Evolutionary conservation across 768 basidiomycete genomes (phyloP).

Genomic region (Lentinula aciculospora): DNA sequence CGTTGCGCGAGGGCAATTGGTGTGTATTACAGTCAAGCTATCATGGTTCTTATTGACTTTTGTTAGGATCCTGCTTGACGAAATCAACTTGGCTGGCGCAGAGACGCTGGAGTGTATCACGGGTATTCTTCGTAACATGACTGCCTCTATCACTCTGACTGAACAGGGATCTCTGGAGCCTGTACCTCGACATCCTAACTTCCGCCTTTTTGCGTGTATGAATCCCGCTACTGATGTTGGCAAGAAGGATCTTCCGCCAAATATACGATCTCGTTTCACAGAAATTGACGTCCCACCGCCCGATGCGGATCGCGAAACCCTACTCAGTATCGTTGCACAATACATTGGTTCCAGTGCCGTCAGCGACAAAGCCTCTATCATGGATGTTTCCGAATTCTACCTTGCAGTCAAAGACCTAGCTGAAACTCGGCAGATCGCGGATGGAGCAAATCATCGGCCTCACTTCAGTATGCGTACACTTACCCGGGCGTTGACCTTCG

Average conservation of each 20-base stretch:
- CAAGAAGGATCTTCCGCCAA: constrained; percentile 92
- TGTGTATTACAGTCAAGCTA: constrained; percentile 30
- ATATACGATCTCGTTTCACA: constrained; percentile 87
- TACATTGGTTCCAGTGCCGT: constrained; percentile 83
- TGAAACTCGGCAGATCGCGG: constrained; percentile 73
- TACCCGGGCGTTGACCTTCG: constrained; percentile 84
- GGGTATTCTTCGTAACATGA: constrained; percentile 78
- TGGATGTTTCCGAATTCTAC: constrained; percentile 93
- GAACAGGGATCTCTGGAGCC: constrained; percentile 91
- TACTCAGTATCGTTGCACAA: constrained; percentile 80
- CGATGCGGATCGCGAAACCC: constrained; percentile 85
- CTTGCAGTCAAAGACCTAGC: constrained; percentile 71
- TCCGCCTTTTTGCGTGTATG: constrained; percentile 98
- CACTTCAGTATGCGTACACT: constrained; percentile 98
- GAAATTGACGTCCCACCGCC: constrained; percentile 95
- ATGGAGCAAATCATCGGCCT: constrained; percentile 88
- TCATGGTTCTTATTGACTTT: not conserved
- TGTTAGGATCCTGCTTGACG: constrained; percentile 86
- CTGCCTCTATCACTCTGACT: constrained; percentile 85
- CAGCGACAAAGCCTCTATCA: constrained; percentile 80
- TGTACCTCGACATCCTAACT: constrained; percentile 88
- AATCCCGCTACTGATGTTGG: constrained; percentile 99
- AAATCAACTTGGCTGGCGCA: constrained; percentile 90
- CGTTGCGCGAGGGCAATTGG: constrained; percentile 88
- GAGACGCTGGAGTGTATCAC: constrained; percentile 94